Percentiles rank a stretch among this genome's conserved stretches.
These are phyloP conservation scores for Aspergillus latus DNA, from an alignment of 2,329 filamentous ascomycete genomes.

Conservation along the genomic window DNA sequence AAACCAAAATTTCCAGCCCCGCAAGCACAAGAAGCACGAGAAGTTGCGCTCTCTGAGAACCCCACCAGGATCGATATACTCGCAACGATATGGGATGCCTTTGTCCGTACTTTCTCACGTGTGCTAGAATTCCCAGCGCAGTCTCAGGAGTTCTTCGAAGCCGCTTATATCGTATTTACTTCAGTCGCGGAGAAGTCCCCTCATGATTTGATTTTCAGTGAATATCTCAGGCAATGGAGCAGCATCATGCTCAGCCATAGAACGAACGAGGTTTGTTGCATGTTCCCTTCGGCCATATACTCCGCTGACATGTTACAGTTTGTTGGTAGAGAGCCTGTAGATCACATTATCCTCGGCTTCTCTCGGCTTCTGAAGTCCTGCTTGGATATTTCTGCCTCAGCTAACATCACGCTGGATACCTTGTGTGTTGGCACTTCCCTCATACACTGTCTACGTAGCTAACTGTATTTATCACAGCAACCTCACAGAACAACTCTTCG, in stretches of 20 bases:
- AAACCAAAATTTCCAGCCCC: slow-evolving; percentile 22
- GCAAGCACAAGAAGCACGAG: slow-evolving; percentile 18
- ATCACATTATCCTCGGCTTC: slow-evolving; percentile 46
- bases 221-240: slow-evolving; percentile 47
- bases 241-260: slow-evolving; percentile 44
- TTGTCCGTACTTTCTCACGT: slow-evolving; percentile 42
- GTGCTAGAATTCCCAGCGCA: slow-evolving; percentile 38
- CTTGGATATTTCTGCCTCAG: slow-evolving; percentile 39
- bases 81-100: slow-evolving; percentile 46
- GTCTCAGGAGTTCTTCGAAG: slow-evolving; percentile 50
- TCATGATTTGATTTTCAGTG: slow-evolving; percentile 36
- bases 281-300: neutral
- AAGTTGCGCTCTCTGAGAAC: slow-evolving; percentile 23
- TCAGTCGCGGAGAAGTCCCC: slow-evolving; percentile 43
- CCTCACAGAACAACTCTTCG: slow-evolving; percentile 58
- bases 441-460: neutral
- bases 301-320: slow-evolving; percentile 35
- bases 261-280: slow-evolving; percentile 41
- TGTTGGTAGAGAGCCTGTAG: slow-evolving; percentile 47
- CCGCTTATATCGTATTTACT: slow-evolving; percentile 44
- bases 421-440: slow-evolving; percentile 26
- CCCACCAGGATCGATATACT: slow-evolving; percentile 41
- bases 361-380: slow-evolving; percentile 45
- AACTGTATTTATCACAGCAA: slow-evolving; percentile 28
- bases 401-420: slow-evolving; percentile 34